phyloP scores from a whole-genome alignment of 2,329 filamentous ascomycete species.

The Arthrobotrys conoides region DNA sequence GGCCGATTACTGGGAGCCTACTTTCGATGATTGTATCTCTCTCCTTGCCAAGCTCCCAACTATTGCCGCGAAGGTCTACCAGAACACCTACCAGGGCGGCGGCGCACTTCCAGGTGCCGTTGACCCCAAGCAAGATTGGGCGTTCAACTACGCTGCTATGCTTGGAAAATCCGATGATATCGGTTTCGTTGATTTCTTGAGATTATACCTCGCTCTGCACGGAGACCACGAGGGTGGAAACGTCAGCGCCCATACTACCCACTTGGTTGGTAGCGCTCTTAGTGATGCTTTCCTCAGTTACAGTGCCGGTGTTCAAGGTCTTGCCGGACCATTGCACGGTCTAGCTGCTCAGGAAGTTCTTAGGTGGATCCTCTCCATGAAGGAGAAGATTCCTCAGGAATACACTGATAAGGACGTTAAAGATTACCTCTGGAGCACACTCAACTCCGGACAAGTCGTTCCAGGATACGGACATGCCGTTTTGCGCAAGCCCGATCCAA shows the following conservation, averaged over 20 bases:
- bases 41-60: conserved; percentile 96
- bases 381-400: conserved; percentile 82
- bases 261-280: conserved; percentile 93
- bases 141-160: conserved; percentile 98
- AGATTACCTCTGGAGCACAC: conserved; percentile 90
- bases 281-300: conserved; percentile 97
- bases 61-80: conserved; percentile 97
- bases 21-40: conserved; percentile 94
- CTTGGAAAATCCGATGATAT: conserved; percentile 91
- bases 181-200: conserved; percentile 93
- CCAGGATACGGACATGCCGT: conserved; percentile 97
- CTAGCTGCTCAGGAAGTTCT: conserved; percentile 97
- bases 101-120: conserved; percentile 81
- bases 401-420: conserved; percentile 87
- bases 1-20: conserved; percentile 98
- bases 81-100: conserved; percentile 84
- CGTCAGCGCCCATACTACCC: conserved; percentile 94
- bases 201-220: conserved; percentile 94
- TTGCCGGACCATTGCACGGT: conserved; percentile 93
- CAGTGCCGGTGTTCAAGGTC: conserved; percentile 92
- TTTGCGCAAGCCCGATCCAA: conserved; percentile 94
- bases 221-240: conserved; percentile 99
- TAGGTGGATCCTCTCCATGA: conserved; percentile 97
- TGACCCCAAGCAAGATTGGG: conserved; percentile 92
- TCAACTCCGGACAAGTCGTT: conserved; percentile 93